A percentile compares a stretch with the other conserved stretches of the same genome.
Conservation (phyloP, 805 yeast species). For the Schizosaccharomyces osmophilus region DNA sequence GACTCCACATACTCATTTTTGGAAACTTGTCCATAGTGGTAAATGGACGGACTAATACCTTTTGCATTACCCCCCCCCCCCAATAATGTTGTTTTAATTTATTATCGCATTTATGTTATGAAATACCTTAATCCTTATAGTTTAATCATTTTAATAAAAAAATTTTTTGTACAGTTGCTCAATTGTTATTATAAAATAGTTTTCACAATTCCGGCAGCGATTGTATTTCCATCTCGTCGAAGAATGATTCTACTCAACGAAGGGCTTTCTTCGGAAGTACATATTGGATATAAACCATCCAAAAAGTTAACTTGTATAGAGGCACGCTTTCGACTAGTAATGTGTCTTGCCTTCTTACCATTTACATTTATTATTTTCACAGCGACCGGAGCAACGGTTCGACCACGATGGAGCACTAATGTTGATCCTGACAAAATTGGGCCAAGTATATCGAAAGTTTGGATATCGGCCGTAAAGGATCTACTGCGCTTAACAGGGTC, state of each 20-base stretch:
- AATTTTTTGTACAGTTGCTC: background rate
- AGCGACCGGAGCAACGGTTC: slow-evolving; percentile 45
- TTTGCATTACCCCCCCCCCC: background rate
- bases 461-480: slow-evolving; percentile 29
- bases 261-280: slow-evolving; percentile 23
- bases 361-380: slow-evolving; percentile 23
- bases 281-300: slow-evolving; percentile 26
- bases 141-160: background rate
- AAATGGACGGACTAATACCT: background rate
- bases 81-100: background rate
- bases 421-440: slow-evolving; percentile 67
- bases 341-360: slow-evolving; percentile 27
- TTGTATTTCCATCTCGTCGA: slow-evolving; percentile 41
- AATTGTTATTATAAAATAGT: background rate
- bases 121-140: background rate
- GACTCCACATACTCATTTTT: background rate
- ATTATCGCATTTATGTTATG: background rate
- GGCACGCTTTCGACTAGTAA: slow-evolving; percentile 21
- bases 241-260: slow-evolving; percentile 44
- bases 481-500: slow-evolving; percentile 24
- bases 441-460: slow-evolving; percentile 38
- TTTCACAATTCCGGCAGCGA: slow-evolving; percentile 32
- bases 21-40: background rate
- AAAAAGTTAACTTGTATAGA: slow-evolving; percentile 29
- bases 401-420: slow-evolving; percentile 52